Base-by-base conservation (phyloP, 2,329 filamentous ascomycete genomes). In the Colletotrichum falcatum region DNA sequence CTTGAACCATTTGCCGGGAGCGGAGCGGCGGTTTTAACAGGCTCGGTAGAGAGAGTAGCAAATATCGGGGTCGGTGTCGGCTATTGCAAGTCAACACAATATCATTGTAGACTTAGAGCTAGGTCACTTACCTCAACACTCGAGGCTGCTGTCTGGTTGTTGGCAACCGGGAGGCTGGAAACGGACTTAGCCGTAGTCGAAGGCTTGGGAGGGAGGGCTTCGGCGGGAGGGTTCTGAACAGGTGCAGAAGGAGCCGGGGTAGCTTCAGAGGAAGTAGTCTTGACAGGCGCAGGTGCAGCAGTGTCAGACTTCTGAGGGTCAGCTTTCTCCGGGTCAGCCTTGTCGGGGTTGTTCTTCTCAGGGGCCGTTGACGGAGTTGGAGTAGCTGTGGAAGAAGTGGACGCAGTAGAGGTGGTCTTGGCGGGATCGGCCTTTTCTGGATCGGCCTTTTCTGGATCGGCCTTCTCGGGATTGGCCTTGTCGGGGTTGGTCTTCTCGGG, bases 71-170 rank as follows among this genome's bases (percentile, higher is more conserved):
- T 23, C 23, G 49, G 20, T 33, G 61, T 16, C 26, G 37, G 35
- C 3, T 56, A 28, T 28, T 5, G 4, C 20, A 9, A 18, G 3
- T 67, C 33, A 67, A 51, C 26, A 42, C 42, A 23, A 12, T 20
- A 26, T 18, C 7, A 14, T 33, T 12, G 3, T 12, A 23, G 3
- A 20, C 18, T 8, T 3, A 44, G 3, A 16, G 18, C 28, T 6
- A 2, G 35, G 16, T 16, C 23, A 51, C 58, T 35, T 18, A 67
- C 65, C 11, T 56, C 58, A 30, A 30, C 26, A 3, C 23, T 42
- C 7, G 58, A 48, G 0, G 37, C 54, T 4, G 58, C 37, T 7
- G 63, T 70, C 23, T 66, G 63, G 51, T 70, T 66, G 28, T 37
- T 46, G 9, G 58, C 58, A 28, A 64, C 53, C 16, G 63, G 54